Percentiles rank a stretch among this genome's conserved stretches.
These are phyloP conservation scores for Pochonia chlamydosporia DNA, from an alignment of 2,329 filamentous ascomycete genomes.

Conservation along the genomic window DNA sequence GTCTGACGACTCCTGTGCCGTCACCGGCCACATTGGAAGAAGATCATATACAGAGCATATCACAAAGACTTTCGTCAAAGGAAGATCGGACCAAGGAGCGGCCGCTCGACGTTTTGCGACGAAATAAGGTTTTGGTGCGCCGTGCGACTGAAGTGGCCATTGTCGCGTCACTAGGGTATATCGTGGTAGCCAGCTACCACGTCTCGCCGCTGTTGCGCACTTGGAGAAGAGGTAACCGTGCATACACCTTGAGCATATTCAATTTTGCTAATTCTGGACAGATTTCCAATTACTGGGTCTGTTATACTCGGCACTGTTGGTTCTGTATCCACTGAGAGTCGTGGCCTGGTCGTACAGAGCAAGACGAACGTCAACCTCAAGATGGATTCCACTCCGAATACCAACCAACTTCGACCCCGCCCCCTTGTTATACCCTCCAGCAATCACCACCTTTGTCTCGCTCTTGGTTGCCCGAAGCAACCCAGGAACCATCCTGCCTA, in stretches of 20 bases:
- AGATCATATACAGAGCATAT: constrained; percentile 22
- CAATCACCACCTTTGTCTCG: constrained; percentile 71
- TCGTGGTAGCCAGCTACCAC: constrained; percentile 41
- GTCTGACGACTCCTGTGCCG: constrained; percentile 48
- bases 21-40: constrained; percentile 42
- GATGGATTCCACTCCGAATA: constrained; percentile 42
- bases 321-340: constrained; percentile 57
- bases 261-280: constrained; percentile 16
- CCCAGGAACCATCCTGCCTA: constrained; percentile 61
- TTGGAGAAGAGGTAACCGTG: constrained; percentile 44
- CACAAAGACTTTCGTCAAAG: constrained; percentile 13
- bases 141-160: constrained; percentile 48
- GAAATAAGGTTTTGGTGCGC: constrained; percentile 45
- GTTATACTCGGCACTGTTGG: constrained; percentile 34
- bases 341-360: constrained; percentile 40
- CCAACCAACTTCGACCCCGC: constrained; percentile 85
- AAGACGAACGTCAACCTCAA: constrained; percentile 32
- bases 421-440: constrained; percentile 78
- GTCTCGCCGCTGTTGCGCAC: constrained; percentile 38
- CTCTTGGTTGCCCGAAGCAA: constrained; percentile 63
- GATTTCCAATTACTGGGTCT: constrained; percentile 36
- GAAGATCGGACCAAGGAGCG: constrained; percentile 13
- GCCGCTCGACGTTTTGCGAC: constrained; percentile 26
- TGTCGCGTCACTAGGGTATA: constrained; percentile 40
- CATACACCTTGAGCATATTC: neutral